phyloP scores from a whole-genome alignment of 1,284 basidiomycete genomes.

The Ustilago curta region DNA sequence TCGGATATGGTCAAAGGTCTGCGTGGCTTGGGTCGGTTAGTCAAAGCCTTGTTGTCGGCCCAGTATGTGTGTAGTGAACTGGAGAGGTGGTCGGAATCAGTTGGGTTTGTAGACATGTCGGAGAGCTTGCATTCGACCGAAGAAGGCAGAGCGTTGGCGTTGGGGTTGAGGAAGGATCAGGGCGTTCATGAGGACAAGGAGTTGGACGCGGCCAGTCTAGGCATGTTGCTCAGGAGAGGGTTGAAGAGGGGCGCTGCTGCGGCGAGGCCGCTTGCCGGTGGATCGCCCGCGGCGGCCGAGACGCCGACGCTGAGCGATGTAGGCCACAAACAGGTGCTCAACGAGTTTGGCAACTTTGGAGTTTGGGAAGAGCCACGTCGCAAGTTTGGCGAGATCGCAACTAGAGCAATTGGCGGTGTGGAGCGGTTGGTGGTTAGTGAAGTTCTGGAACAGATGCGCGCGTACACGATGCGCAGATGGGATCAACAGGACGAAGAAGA shows the following conservation, averaged over 20 bases:
- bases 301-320: slow-evolving; percentile 30
- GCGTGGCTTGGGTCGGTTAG: slow-evolving; percentile 58
- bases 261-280: slow-evolving; percentile 25
- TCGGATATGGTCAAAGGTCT: slow-evolving; percentile 63
- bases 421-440: slow-evolving; percentile 58
- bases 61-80: slow-evolving; percentile 53
- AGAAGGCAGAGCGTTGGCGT: slow-evolving; percentile 32
- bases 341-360: slow-evolving; percentile 31
- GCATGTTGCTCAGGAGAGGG: slow-evolving; percentile 50
- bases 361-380: slow-evolving; percentile 59
- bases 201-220: slow-evolving; percentile 61
- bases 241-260: slow-evolving; percentile 53
- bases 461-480: slow-evolving; percentile 50
- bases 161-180: slow-evolving; percentile 38
- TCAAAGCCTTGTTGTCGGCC: slow-evolving; percentile 62
- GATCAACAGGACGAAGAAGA: slow-evolving; percentile 35
- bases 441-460: slow-evolving; percentile 51
- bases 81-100: slow-evolving; percentile 52
- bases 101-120: slow-evolving; percentile 58
- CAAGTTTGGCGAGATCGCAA: slow-evolving; percentile 48
- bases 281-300: slow-evolving; percentile 4
- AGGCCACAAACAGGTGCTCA: slow-evolving; percentile 16
- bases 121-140: slow-evolving; percentile 37
- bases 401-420: slow-evolving; percentile 42
- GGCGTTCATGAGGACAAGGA: slow-evolving; percentile 44